Evolutionary conservation across 495 filamentous ascomycete genomes (phyloP).

Genomic region (Xylaria acuta): DNA sequence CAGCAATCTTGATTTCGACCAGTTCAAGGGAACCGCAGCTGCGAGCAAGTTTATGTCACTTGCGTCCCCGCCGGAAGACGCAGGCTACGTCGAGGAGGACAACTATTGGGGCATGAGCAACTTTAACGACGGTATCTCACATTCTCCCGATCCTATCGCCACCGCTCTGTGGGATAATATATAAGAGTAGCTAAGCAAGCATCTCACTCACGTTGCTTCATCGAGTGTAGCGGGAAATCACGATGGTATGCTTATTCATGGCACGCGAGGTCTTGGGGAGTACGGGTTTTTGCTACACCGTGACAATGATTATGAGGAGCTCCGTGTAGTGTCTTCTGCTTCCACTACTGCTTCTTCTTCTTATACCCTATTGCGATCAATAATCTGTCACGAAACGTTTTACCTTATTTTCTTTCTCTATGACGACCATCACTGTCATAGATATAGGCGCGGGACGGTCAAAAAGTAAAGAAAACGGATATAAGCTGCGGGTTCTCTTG

Average conservation of each 20-base stretch:
- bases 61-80: constrained; percentile 43
- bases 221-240: not conserved
- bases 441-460: constrained; percentile 16
- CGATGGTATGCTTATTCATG: constrained; percentile 1
- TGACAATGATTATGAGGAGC: constrained; percentile 19
- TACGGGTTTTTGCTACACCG: constrained; percentile 17
- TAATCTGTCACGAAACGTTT: constrained; percentile 35
- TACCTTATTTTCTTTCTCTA: constrained; percentile 14
- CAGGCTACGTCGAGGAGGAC: constrained; percentile 40
- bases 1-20: constrained; percentile 66
- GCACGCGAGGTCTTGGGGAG: constrained; percentile 9
- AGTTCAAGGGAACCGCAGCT: constrained; percentile 58
- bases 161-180: constrained; percentile 38
- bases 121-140: constrained; percentile 43
- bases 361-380: constrained; percentile 32
- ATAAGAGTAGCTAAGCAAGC: not conserved
- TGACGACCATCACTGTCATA: constrained; percentile 13
- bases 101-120: constrained; percentile 40
- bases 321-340: constrained; percentile 2
- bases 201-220: constrained; percentile 20
- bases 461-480: constrained; percentile 20
- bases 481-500: constrained; percentile 11
- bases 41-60: constrained; percentile 49
- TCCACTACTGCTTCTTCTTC: not conserved
- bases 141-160: constrained; percentile 40